Evolutionary conservation across 2,329 filamentous ascomycete genomes (phyloP).

Genomic region (Pseudopithomyces maydicus): DNA sequence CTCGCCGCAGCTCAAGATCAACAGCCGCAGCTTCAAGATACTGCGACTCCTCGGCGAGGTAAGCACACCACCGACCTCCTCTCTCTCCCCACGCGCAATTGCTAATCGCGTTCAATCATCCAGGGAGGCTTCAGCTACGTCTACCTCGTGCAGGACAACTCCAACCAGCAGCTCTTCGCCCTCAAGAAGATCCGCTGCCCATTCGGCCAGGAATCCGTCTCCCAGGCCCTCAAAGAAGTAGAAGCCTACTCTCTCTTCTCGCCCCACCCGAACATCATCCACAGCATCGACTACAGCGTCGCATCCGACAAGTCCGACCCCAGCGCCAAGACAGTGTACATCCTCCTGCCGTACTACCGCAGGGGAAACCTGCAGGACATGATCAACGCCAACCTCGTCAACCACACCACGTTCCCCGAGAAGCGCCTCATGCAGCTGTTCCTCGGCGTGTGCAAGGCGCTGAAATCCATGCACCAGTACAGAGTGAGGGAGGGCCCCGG

Average conservation of each 20-base stretch:
- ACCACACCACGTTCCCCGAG: constrained; percentile 89
- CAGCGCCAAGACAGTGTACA: constrained; percentile 90
- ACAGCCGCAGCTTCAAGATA: constrained; percentile 94
- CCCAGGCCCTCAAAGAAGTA: constrained; percentile 93
- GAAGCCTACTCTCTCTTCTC: constrained; percentile 93
- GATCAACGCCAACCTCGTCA: constrained; percentile 98
- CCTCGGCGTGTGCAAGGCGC: constrained; percentile 84
- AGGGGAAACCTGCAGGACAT: constrained; percentile 95
- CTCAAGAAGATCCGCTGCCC: constrained; percentile 99
- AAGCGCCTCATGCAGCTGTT: constrained; percentile 86
- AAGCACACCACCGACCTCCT: constrained; percentile 31
- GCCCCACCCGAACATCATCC: constrained; percentile 83
- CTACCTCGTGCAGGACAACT: constrained; percentile 93
- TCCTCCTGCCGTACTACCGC: constrained; percentile 92
- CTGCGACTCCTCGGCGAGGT: constrained; percentile 90
- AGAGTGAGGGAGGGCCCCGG: constrained; percentile 64
- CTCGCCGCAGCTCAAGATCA: constrained; percentile 93
- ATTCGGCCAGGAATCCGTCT: constrained; percentile 94
- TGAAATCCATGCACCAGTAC: constrained; percentile 92
- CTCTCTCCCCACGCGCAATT: background rate
- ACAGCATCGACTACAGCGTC: constrained; percentile 80
- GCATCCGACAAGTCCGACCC: constrained; percentile 71
- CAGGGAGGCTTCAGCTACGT: constrained; percentile 98
- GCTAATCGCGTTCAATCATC: no score
- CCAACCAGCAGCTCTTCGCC: constrained; percentile 82